A percentile compares a stretch with the other conserved stretches of the same genome.
phyloP scores from a whole-genome alignment of 139 green algal genomes.

The Mychonastes homosphaera region DNA sequence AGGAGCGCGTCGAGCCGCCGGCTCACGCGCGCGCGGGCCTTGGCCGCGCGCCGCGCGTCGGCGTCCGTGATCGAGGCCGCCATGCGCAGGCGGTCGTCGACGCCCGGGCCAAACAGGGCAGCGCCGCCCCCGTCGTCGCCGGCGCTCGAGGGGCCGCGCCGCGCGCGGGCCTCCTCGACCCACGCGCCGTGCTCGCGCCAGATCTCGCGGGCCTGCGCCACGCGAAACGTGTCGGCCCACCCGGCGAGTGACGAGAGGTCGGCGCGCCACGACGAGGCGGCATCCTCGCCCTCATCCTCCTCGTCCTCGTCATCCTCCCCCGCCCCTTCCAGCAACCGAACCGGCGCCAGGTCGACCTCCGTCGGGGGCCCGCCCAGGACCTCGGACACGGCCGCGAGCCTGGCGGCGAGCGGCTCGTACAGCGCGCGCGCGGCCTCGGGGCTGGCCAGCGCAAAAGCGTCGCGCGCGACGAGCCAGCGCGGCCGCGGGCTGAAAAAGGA shows the following conservation, averaged over 20 bases:
- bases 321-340: neutral
- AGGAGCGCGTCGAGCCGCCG: conserved; percentile 49
- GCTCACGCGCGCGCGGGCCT: conserved; percentile 17
- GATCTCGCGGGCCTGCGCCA: conserved; percentile 52
- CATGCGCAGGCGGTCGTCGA: conserved; percentile 70
- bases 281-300: too few species aligned
- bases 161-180: conserved; percentile 42
- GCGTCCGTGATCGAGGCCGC: conserved; percentile 44
- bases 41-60: conserved; percentile 10
- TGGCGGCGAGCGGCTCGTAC: conserved; percentile 37
- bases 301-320: conserved; percentile 2
- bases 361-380: conserved; percentile 28
- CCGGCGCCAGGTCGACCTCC: neutral
- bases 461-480: conserved; percentile 54
- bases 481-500: neutral
- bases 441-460: conserved; percentile 63
- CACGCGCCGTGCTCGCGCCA: conserved; percentile 68
- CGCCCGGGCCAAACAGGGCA: conserved; percentile 69
- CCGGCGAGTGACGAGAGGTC: conserved; percentile 30
- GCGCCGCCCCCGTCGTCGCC: too few species aligned
- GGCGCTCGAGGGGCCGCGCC: too few species aligned
- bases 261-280: too few species aligned
- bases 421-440: conserved; percentile 35
- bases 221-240: conserved; percentile 62
- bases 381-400: conserved; percentile 21